These are phyloP conservation scores for Globisporangium echinulatum DNA, from an alignment of 352 stramenopile species.

Conservation along the genomic window DNA sequence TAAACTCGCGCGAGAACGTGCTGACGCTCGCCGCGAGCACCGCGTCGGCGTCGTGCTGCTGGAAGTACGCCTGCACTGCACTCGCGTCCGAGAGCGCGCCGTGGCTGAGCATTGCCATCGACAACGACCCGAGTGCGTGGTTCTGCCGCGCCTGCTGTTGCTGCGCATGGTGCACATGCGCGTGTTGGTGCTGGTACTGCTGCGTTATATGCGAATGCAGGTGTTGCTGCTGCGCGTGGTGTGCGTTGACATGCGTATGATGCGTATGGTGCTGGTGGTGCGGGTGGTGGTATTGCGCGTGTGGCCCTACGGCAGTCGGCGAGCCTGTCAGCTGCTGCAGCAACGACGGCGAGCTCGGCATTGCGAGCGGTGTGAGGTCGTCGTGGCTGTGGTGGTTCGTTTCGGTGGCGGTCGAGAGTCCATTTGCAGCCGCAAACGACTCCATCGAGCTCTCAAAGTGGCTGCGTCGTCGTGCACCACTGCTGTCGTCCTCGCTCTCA, in stretches of 20 bases:
- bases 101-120: constrained; percentile 11
- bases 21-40: constrained; percentile 6
- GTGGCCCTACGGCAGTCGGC: constrained; percentile 18
- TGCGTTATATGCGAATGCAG: not conserved
- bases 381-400: constrained; percentile 9
- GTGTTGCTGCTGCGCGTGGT: constrained; percentile 6
- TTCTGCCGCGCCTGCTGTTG: constrained; percentile 7
- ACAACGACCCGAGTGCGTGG: constrained; percentile 8
- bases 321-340: constrained; percentile 35
- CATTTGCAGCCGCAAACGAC: constrained; percentile 14
- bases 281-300: constrained; percentile 6
- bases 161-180: constrained; percentile 1
- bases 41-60: constrained; percentile 22
- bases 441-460: constrained; percentile 19
- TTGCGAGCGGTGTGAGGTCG: constrained; percentile 28
- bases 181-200: not conserved
- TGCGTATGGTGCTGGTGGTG: constrained; percentile 9
- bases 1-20: constrained; percentile 26
- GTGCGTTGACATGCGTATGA: not conserved
- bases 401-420: constrained; percentile 4
- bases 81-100: constrained; percentile 6
- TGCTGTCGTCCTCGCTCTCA: not conserved
- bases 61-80: constrained; percentile 35
- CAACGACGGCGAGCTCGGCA: constrained; percentile 40
- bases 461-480: not conserved